A percentile compares a stretch with the other conserved stretches of the same genome.
These are phyloP conservation scores for Puccinia hordei DNA, from an alignment of 1,284 basidiomycete species.

Conservation along the genomic window DNA sequence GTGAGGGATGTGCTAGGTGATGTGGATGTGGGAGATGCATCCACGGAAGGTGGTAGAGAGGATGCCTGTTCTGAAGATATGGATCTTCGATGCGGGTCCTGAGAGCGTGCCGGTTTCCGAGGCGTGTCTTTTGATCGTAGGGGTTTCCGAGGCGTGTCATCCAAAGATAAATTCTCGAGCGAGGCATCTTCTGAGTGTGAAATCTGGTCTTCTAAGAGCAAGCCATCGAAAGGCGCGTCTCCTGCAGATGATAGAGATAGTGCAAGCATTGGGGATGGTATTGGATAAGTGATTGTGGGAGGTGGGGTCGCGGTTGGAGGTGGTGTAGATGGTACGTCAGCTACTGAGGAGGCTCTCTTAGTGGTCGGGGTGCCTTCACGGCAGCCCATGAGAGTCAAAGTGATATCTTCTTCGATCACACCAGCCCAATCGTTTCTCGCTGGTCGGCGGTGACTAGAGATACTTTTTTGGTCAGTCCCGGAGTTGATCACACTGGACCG, in stretches of 20 bases:
- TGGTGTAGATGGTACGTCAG: background rate
- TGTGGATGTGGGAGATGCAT: background rate
- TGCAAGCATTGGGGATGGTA: background rate
- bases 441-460: constrained; percentile 1
- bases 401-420: constrained; percentile 31
- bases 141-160: background rate
- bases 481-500: constrained; percentile 11
- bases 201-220: background rate
- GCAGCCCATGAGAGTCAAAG: constrained; percentile 23
- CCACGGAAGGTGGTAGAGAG: background rate
- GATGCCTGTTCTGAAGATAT: background rate
- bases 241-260: background rate
- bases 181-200: background rate
- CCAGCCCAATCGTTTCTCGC: constrained; percentile 10
- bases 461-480: constrained; percentile 10
- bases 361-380: background rate
- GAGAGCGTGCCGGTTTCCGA: background rate
- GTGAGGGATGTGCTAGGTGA: background rate
- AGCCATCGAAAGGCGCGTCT: background rate
- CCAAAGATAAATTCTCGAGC: no score
- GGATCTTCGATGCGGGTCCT: background rate
- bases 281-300: background rate
- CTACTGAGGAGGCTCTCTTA: background rate
- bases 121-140: no score
- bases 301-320: background rate